A percentile compares a stretch with the other conserved stretches of the same genome.
Evolutionary conservation across 169 alveolate genomes (phyloP).

Genomic region (Cryptosporidium felis): DNA sequence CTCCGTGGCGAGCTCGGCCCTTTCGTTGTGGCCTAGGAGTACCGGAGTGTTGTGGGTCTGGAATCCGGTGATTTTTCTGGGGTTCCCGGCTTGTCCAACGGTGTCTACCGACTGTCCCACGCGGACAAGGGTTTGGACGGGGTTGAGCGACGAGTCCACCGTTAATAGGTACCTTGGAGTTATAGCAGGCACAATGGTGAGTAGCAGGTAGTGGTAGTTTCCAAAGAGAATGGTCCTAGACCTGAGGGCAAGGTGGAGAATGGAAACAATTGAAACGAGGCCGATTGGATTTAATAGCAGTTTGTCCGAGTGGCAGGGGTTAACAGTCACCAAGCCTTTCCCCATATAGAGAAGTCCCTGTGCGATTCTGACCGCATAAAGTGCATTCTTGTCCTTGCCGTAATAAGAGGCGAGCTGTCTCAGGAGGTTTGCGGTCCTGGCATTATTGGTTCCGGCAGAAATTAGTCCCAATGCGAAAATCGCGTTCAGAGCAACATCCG

Average conservation of each 20-base stretch:
- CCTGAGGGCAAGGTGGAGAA: constrained; percentile 89
- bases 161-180: constrained; percentile 87
- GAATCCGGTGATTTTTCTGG: constrained; percentile 97
- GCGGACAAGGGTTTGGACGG: constrained; percentile 85
- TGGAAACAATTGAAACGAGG: constrained; percentile 92
- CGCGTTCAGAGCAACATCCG: constrained; percentile 93
- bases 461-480: constrained; percentile 95
- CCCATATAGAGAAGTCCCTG: constrained; percentile 95
- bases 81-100: constrained; percentile 97
- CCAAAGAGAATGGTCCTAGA: constrained; percentile 87
- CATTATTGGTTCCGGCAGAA: constrained; percentile 96
- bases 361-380: constrained; percentile 94
- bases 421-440: constrained; percentile 94
- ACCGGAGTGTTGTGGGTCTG: constrained; percentile 99
- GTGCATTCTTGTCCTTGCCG: constrained; percentile 92
- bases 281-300: constrained; percentile 91
- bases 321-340: constrained; percentile 86
- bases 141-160: constrained; percentile 90
- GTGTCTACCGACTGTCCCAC: constrained; percentile 96
- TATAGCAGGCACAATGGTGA: constrained; percentile 92
- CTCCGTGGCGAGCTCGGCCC: constrained; percentile 93
- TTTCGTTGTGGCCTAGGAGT: constrained; percentile 87
- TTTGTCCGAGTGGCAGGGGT: constrained; percentile 96
- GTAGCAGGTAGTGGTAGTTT: constrained; percentile 90
- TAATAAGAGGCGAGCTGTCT: constrained; percentile 95